Evolutionary conservation across 2,329 filamentous ascomycete genomes (phyloP).

Genomic region (Fusarium goolgardi): DNA sequence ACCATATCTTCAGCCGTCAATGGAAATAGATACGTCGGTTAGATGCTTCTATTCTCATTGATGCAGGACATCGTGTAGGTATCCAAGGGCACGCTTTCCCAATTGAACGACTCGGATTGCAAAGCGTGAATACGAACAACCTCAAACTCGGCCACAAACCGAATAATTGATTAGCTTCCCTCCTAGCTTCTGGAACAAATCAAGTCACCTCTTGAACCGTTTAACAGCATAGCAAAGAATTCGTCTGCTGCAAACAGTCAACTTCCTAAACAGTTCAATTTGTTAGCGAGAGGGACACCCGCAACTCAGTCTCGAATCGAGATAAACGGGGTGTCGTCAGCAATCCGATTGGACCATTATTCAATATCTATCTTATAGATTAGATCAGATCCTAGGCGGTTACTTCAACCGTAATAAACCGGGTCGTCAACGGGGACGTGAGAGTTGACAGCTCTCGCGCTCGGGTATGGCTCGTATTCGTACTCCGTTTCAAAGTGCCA

Average conservation of each 20-base stretch:
- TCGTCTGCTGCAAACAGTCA: background rate
- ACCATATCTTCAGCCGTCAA: background rate
- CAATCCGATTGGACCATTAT: slow-evolving; percentile 2
- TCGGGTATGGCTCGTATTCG: slow-evolving; percentile 37
- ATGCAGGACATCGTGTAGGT: background rate
- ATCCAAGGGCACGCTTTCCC: background rate
- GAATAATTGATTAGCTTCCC: background rate
- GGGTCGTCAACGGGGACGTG: background rate
- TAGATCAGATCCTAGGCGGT: slow-evolving; percentile 14
- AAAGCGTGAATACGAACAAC: slow-evolving; percentile 1
- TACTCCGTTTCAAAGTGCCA: background rate
- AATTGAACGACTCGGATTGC: background rate
- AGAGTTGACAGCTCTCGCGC: slow-evolving; percentile 20
- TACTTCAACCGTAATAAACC: background rate
- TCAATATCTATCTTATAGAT: slow-evolving; percentile 5
- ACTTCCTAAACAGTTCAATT: background rate
- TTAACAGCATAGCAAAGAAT: background rate
- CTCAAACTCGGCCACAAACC: background rate
- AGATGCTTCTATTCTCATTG: background rate
- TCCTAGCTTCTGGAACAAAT: background rate
- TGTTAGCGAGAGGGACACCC: slow-evolving; percentile 6
- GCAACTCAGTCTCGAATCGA: slow-evolving; percentile 1
- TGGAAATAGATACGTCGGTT: background rate
- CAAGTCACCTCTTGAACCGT: background rate
- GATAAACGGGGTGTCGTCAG: background rate